phyloP scores from a whole-genome alignment of 176 grass and related monocot genomes.

The Oropetium thomaeum region DNA sequence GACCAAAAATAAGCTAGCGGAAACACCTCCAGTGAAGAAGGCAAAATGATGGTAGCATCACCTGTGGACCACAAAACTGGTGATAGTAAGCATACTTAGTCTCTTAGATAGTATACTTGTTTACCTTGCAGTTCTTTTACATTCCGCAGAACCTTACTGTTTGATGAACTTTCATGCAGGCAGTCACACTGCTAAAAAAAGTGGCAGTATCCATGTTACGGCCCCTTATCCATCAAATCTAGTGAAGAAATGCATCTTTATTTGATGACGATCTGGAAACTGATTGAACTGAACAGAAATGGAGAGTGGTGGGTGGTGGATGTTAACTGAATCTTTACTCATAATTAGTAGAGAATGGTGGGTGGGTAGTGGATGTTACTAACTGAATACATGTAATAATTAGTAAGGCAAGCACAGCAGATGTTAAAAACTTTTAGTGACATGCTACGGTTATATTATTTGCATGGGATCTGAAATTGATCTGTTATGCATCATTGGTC shows the following conservation, averaged over 20 bases:
- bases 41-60: constrained; percentile 54
- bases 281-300: background rate
- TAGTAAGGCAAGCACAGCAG: background rate
- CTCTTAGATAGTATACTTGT: background rate
- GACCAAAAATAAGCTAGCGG: constrained; percentile 39
- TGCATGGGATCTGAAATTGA: background rate
- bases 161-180: constrained; percentile 17
- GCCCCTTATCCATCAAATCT: constrained; percentile 70
- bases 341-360: too few species aligned
- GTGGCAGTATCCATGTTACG: constrained; percentile 52
- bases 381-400: background rate
- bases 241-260: constrained; percentile 40
- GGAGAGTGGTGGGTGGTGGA: background rate
- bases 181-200: constrained; percentile 43
- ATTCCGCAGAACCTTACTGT: background rate
- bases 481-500: too few species aligned
- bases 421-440: background rate
- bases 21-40: constrained; percentile 62
- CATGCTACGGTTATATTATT: background rate
- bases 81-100: too few species aligned
- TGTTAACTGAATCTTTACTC: constrained; percentile 26
- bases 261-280: constrained; percentile 16
- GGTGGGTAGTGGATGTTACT: background rate
- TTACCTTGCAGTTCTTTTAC: background rate
- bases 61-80: constrained; percentile 40